Base-by-base conservation (phyloP, 805 yeast species). In the Barnettozyma sp. region DNA sequence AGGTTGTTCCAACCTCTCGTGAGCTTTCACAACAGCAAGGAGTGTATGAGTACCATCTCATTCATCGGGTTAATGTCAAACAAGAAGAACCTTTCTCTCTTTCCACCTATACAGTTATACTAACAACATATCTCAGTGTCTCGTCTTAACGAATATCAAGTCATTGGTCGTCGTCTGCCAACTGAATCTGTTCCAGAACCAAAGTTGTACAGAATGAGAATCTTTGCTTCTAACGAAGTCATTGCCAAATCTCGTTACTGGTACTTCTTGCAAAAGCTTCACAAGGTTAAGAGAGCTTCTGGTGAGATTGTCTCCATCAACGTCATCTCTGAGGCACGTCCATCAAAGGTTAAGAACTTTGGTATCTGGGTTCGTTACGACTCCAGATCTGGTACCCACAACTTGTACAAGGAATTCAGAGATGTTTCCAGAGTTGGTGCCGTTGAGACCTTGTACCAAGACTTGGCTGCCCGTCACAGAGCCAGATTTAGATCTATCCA, bases 351-450 rank as follows among this genome's bases (percentile, higher is more conserved):
- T 65, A 92, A 92, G 88, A 92, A 88, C 85, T 92, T 88, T 68
- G 98, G 97, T 78, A 70, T 92, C 76, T 92, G 99, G 99, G 83
- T 92, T 70, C 88, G 98, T 79, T 92, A 92, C 84, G 98, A 92
- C 69, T 92, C 99, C 55, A 94, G 99, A 83, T 92, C 98, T 57
- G 99, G 99, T 77, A 88, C 95, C 64, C 98, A 92, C 94, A 92
- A 92, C 94, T 92, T 92, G 97, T 92, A 92, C 96, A 92, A 92
- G 81, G 99, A 92, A 78, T 85, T 86, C 92, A 87, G 98, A 75
- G 98, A 90, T 62, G 94, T 90, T 60, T 73, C 96, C 78, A 92
- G 99, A 78, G 94, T 87, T 51, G 95, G 85, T 70, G 98, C 97
- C 58, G 97, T 92, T 65, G 95, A 84, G 72, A 76, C 92, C 66